A percentile compares a stretch with the other conserved stretches of the same genome.
These are phyloP conservation scores for Candida sp. DNA, from an alignment of 1,139 yeast species.

Conservation along the genomic window DNA sequence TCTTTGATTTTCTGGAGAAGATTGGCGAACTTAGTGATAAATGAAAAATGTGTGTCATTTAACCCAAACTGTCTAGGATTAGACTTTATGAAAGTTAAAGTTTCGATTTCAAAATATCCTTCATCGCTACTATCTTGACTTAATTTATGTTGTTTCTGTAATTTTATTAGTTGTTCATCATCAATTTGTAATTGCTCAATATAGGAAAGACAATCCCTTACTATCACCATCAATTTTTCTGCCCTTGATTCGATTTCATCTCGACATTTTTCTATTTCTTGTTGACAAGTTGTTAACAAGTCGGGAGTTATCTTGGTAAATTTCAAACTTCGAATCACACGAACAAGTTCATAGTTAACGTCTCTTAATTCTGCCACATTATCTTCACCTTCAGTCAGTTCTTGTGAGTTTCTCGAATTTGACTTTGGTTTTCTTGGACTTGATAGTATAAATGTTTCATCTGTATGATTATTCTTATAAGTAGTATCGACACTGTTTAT, in stretches of 20 bases:
- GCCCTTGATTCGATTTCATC: conserved; percentile 23
- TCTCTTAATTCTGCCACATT: conserved; percentile 21
- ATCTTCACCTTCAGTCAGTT: background rate
- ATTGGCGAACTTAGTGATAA: conserved; percentile 24
- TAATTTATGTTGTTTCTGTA: conserved; percentile 25
- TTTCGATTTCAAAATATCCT: conserved; percentile 33
- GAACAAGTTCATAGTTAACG: conserved; percentile 34
- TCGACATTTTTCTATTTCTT: conserved; percentile 24
- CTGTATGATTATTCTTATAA: conserved; percentile 6
- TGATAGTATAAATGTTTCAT: conserved; percentile 33
- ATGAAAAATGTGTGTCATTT: conserved; percentile 30
- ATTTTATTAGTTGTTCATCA: conserved; percentile 30
- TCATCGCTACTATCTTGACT: conserved; percentile 12
- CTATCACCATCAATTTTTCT: conserved; percentile 18
- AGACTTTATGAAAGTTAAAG: conserved; percentile 29
- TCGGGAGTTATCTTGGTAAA: conserved; percentile 37
- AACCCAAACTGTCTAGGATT: conserved; percentile 44
- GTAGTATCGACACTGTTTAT: conserved; percentile 13
- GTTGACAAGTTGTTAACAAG: conserved; percentile 18
- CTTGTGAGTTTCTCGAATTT: background rate
- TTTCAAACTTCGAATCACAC: conserved; percentile 32
- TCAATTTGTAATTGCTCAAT: conserved; percentile 26
- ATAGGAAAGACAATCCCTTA: conserved; percentile 23
- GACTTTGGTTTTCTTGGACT: conserved; percentile 31
- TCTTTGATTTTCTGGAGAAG: conserved; percentile 26